Evolutionary conservation across 148 eudicot species (phyloP).

Genomic region (Silene latifolia): DNA sequence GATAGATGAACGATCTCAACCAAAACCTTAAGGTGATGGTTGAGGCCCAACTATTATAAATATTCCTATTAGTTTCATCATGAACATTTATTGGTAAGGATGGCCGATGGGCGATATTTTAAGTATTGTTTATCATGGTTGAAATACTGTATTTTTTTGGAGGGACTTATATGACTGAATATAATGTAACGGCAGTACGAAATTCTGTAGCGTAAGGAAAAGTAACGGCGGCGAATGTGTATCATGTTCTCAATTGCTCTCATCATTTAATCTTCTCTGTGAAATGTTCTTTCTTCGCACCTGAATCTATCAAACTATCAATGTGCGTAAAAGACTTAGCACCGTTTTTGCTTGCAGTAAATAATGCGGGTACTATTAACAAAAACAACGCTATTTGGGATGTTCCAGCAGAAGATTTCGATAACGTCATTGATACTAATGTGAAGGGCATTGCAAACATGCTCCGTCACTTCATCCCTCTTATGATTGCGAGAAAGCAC

Average conservation of each 20-base stretch:
- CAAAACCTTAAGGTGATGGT: no score
- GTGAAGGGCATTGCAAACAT: constrained; percentile 80
- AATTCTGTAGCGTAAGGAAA: not conserved
- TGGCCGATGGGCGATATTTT: not conserved
- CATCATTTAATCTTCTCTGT: not conserved
- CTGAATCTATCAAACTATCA: not conserved
- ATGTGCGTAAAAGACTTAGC: not conserved
- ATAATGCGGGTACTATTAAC: constrained; percentile 95
- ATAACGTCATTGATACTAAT: constrained; percentile 81
- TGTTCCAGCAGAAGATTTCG: constrained; percentile 92
- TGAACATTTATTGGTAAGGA: not conserved
- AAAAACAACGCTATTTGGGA: constrained; percentile 87
- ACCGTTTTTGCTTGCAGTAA: constrained; percentile 43
- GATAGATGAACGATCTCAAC: no score
- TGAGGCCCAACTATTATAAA: no score
- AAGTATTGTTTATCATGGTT: not conserved
- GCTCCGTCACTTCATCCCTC: constrained; percentile 89
- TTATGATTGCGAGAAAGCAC: constrained; percentile 76
- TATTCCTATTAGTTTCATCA: no score
- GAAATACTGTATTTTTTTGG: not conserved
- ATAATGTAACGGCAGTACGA: no score
- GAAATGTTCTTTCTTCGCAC: not conserved
- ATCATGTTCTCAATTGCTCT: not conserved
- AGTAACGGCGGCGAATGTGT: not conserved
- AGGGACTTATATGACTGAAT: not conserved